Evolutionary conservation across 192 early-diverging fungal genomes (phyloP).

Genomic region (Coemansia sp.): DNA sequence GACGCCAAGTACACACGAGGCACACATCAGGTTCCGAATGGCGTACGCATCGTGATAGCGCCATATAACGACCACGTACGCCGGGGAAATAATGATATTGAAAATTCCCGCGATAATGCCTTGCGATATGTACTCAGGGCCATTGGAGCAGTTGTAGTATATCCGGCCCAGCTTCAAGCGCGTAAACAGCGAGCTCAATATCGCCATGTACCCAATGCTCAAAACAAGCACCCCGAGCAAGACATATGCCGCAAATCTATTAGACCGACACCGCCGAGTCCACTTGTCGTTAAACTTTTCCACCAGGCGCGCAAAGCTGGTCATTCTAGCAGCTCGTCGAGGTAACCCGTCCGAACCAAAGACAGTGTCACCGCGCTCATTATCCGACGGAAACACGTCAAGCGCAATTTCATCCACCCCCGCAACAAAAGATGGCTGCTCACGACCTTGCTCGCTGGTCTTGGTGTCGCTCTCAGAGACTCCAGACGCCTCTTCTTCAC

Average conservation of each 20-base stretch:
- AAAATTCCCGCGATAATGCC: constrained; percentile 18
- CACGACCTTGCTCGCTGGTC: not conserved
- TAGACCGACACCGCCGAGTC: constrained; percentile 1
- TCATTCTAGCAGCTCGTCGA: not conserved
- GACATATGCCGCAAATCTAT: constrained; percentile 5
- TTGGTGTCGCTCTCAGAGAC: not conserved
- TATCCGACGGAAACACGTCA: not conserved
- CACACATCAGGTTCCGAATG: constrained; percentile 23
- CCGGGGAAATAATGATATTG: constrained; percentile 21
- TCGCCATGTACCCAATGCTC: constrained; percentile 15
- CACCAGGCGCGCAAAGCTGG: not conserved
- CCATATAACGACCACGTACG: constrained; percentile 28
- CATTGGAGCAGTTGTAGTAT: constrained; percentile 41
- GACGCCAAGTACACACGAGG: constrained; percentile 17
- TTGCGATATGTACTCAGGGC: constrained; percentile 17
- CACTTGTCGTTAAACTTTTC: not conserved
- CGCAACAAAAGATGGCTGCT: not conserved
- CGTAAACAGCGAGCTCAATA: constrained; percentile 25
- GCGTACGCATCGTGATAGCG: constrained; percentile 38
- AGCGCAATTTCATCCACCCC: not conserved
- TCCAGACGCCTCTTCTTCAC: not conserved
- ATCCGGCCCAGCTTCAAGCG: constrained; percentile 15
- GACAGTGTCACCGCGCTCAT: not conserved
- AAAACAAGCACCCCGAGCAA: not conserved
- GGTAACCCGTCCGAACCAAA: not conserved